Percentiles rank a stretch among this genome's conserved stretches.
Conservation (phyloP, 306 rosid species). For the Senna siamea region DNA sequence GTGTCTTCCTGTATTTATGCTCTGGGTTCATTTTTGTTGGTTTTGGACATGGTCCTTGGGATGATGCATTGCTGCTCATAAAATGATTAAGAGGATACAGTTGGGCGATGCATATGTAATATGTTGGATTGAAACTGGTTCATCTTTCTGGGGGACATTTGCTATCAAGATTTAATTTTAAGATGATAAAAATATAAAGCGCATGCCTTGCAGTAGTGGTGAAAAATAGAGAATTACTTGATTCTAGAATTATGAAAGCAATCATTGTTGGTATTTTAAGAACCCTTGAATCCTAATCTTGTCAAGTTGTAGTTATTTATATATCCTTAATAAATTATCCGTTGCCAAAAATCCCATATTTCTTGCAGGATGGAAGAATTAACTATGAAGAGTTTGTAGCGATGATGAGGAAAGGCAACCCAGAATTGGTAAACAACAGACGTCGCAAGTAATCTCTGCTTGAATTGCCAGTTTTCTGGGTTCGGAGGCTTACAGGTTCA, state of each 20-base stretch:
- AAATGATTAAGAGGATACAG: neutral
- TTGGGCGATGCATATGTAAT: neutral
- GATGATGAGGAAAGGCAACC: constrained; percentile 95
- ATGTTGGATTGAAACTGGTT: too few relatives aligned
- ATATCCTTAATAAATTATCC: too few relatives aligned
- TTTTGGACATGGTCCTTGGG: neutral
- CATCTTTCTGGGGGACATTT: neutral
- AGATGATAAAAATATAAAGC: too few relatives aligned
- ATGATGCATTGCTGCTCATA: neutral
- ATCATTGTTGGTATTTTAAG: neutral
- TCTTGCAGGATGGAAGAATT: constrained; percentile 80
- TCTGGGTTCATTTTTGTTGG: neutral
- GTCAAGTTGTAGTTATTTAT: neutral
- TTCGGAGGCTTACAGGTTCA: constrained; percentile 7
- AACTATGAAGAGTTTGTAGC: constrained; percentile 92
- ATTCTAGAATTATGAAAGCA: neutral
- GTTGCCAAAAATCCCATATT: neutral
- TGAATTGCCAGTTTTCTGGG: neutral
- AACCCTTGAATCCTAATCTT: neutral
- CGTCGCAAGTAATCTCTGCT: constrained; percentile 8
- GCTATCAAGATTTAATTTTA: neutral
- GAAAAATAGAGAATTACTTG: neutral
- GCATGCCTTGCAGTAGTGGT: neutral
- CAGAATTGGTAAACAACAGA: constrained; percentile 43
- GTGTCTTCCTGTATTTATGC: neutral